Evolutionary conservation across 2,329 filamentous ascomycete genomes (phyloP).

Genomic region (Beauveria australis): DNA sequence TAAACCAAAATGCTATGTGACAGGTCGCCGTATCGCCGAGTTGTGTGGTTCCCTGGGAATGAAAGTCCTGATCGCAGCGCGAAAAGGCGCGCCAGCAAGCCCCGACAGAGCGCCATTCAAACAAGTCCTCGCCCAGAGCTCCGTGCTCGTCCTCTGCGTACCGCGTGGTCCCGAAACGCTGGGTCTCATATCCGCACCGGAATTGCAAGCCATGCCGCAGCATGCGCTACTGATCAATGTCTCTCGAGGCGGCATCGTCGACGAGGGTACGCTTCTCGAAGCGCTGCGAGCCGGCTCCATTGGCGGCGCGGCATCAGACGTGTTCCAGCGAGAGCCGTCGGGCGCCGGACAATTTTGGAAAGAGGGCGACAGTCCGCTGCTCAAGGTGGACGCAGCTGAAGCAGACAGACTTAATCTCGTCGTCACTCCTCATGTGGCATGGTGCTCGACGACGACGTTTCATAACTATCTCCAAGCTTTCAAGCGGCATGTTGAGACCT

Average conservation of each 20-base stretch:
- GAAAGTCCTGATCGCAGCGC: conserved; percentile 17
- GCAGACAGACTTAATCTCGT: conserved; percentile 9
- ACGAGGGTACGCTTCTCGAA: conserved; percentile 25
- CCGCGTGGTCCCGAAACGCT: conserved; percentile 16
- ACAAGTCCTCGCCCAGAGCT: conserved; percentile 17
- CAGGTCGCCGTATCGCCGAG: conserved; percentile 18
- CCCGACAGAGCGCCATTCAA: conserved; percentile 13
- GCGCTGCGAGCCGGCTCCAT: conserved; percentile 22
- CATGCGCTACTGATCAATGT: conserved; percentile 21
- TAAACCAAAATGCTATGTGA: background rate
- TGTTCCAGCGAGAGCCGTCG: conserved; percentile 20
- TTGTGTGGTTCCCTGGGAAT: conserved; percentile 18
- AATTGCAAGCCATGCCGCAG: conserved; percentile 14
- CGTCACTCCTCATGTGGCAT: conserved; percentile 13
- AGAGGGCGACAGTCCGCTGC: conserved; percentile 5
- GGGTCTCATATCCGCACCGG: conserved; percentile 14
- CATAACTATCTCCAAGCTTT: conserved; percentile 12
- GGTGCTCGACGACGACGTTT: conserved; percentile 12
- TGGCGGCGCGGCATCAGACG: conserved; percentile 28
- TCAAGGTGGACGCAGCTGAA: background rate
- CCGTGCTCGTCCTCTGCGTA: conserved; percentile 19
- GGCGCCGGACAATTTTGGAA: conserved; percentile 1
- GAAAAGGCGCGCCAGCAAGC: conserved; percentile 11
- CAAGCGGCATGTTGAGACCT: conserved; percentile 7
- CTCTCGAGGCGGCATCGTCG: conserved; percentile 27